Percentiles rank a stretch among this genome's conserved stretches.
phyloP scores from a whole-genome alignment of 768 basidiomycete genomes.

The Ramaria sp. region DNA sequence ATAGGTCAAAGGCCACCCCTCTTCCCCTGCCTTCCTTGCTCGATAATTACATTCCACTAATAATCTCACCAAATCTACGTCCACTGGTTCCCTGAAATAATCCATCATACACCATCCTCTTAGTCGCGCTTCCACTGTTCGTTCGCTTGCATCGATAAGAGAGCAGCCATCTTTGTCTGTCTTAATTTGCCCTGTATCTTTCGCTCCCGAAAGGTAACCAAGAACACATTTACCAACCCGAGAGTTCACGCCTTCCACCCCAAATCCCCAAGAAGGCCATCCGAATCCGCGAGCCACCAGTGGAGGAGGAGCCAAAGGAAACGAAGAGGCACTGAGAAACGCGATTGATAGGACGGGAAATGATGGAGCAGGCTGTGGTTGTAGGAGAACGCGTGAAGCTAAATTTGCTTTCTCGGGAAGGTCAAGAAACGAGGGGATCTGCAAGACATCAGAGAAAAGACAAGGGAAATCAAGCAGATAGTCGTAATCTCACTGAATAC shows the following conservation, averaged over 20 bases:
- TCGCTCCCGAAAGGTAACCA: conserved; percentile 27
- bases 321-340: conserved; percentile 69
- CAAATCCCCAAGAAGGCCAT: conserved; percentile 64
- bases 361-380: conserved; percentile 20
- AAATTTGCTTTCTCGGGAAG: conserved; percentile 74
- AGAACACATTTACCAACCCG: conserved; percentile 66
- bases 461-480: neutral
- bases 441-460: conserved; percentile 13
- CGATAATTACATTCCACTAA: conserved; percentile 72
- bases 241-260: conserved; percentile 79
- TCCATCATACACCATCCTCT: conserved; percentile 74
- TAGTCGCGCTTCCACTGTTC: conserved; percentile 30
- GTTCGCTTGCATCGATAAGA: conserved; percentile 8
- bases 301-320: conserved; percentile 74
- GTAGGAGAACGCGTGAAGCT: conserved; percentile 42
- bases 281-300: conserved; percentile 74
- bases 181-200: neutral
- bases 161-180: conserved; percentile 2
- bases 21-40: conserved; percentile 22
- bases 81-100: conserved; percentile 50
- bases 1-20: conserved; percentile 10
- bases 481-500: neutral
- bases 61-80: conserved; percentile 44
- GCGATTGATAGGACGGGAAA: conserved; percentile 55
- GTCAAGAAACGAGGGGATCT: conserved; percentile 58